Evolutionary conservation across 2,329 filamentous ascomycete genomes (phyloP), one percentile per base, ranked within the genome.

Genomic region (Epichloe bromicola): DNA sequence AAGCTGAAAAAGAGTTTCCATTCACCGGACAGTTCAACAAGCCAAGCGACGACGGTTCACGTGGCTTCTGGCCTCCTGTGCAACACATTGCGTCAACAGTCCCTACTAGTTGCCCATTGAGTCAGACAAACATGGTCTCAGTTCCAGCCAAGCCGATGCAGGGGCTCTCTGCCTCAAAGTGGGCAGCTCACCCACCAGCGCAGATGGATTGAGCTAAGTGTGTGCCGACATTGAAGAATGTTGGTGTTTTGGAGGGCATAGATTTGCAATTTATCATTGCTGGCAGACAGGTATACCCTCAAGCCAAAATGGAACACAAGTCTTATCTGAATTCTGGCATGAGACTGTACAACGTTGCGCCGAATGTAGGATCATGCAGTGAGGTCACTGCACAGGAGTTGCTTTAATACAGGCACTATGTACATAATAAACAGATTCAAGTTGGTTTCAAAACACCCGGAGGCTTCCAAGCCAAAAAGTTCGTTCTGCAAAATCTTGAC

Each of bases 141-240:
- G 15, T 17, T 14, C 33, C 46, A 46, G 17, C 45, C 17, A 34
- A 46, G 46, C 49, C 49, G 6, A 49, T 46, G 20, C 30, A 42
- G 33, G 51, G 51, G 5, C 43, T 52, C 12, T 42, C 43, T 33
- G 7, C 47, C n/a, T 50, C 48, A 3, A 52, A 6, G 30, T 52
- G 51, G 51, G 51, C 51, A 30, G 34, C 20, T 26, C 17, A 26
- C 15, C 26, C 23, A n/a, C 10, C 34, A 33, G 11, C 14, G n/a
- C 15, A 36, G 34, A 15, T 36, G 14, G 42, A 33, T 2, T 41
- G 15, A 42, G 10, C 40, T 10, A 23, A 20, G 3, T 34, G 7
- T 2, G 37, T 17, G 17, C 8, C 5, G 46, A 5, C 15, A 2
- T 14, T 10, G 15, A 14, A 40, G 17, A 23, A 10, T 26, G 14